These are phyloP conservation scores for Vitis hybrid DNA, from an alignment of 177 flowering plant species.

Conservation along the genomic window DNA sequence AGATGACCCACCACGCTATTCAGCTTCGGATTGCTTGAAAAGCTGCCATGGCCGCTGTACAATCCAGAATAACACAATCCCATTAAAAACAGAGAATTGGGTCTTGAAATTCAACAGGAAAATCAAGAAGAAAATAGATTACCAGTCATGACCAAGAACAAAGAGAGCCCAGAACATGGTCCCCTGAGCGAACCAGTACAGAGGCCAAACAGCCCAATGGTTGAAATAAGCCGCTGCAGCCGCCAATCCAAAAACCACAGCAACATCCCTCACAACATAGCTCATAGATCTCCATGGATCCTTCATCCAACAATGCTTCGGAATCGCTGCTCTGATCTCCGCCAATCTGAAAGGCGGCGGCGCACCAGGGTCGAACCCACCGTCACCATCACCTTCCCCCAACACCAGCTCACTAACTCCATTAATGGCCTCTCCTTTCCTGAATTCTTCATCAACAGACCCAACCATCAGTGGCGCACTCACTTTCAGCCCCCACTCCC, in stretches of 20 bases:
- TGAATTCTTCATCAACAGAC: conserved; percentile 21
- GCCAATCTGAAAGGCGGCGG: conserved; percentile 74
- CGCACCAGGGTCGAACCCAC: conserved; percentile 57
- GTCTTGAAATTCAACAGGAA: neutral
- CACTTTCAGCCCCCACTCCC: conserved; percentile 44
- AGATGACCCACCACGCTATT: conserved; percentile 73
- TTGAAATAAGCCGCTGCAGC: conserved; percentile 59
- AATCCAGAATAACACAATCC: conserved; percentile 6
- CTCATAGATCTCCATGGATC: conserved; percentile 80
- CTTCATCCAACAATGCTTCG: conserved; percentile 90
- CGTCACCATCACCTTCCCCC: conserved; percentile 15
- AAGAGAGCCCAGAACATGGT: conserved; percentile 92
- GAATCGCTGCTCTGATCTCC: conserved; percentile 79
- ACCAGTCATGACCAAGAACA: conserved; percentile 88
- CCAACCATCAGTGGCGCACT: conserved; percentile 46
- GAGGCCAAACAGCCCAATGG: conserved; percentile 77
- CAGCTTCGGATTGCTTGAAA: conserved; percentile 52
- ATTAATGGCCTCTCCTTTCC: conserved; percentile 5
- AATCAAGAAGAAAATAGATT: neutral
- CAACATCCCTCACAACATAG: conserved; percentile 70
- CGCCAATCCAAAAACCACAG: conserved; percentile 62
- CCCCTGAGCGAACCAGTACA: conserved; percentile 86
- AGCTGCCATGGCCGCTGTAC: conserved; percentile 84
- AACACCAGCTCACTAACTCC: conserved; percentile 10
- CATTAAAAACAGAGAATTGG: neutral